These are phyloP conservation scores for Starmerella apis DNA, from an alignment of 805 yeast genomes.

Conservation along the genomic window DNA sequence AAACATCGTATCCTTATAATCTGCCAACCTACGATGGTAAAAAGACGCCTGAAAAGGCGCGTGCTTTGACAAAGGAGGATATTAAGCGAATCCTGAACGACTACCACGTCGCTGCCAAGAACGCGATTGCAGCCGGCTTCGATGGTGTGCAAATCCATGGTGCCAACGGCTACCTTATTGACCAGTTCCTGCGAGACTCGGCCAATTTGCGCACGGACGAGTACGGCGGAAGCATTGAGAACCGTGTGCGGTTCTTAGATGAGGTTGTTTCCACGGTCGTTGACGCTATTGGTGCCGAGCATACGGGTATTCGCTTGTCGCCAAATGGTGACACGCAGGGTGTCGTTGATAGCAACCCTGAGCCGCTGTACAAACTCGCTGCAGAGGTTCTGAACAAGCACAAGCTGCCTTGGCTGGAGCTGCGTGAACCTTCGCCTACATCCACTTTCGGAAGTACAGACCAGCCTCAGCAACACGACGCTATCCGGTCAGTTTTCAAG, in stretches of 20 bases:
- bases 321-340: constrained; percentile 3
- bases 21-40: not conserved
- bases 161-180: not conserved
- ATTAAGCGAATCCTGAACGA: not conserved
- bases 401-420: not conserved
- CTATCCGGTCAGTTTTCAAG: not conserved
- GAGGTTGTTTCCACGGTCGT: not conserved
- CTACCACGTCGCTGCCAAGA: not conserved
- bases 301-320: constrained; percentile 1
- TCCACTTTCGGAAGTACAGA: not conserved
- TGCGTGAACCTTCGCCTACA: not conserved
- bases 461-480: not conserved
- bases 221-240: constrained; percentile 3
- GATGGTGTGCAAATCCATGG: constrained; percentile 1
- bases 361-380: not conserved
- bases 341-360: not conserved
- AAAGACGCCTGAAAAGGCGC: not conserved
- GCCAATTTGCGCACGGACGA: not conserved
- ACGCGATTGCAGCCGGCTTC: not conserved
- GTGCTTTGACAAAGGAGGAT: not conserved
- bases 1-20: not conserved
- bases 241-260: constrained; percentile 1
- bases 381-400: not conserved
- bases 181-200: constrained; percentile 1
- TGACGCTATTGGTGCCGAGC: not conserved